These are phyloP conservation scores for Aechmea fasciata DNA, from an alignment of 176 grass and related monocot genomes.

Conservation along the genomic window DNA sequence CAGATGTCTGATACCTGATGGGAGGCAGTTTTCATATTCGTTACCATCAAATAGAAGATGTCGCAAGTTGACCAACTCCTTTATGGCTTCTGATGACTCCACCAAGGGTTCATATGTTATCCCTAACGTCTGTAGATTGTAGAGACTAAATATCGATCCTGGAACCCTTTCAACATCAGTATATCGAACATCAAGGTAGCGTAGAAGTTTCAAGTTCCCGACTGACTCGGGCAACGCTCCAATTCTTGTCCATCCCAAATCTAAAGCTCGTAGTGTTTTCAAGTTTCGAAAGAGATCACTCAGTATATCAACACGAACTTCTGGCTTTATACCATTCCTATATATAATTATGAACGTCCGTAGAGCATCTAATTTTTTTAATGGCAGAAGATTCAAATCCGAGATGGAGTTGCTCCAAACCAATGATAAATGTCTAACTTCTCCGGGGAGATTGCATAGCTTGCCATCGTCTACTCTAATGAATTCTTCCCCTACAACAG, in stretches of 20 bases:
- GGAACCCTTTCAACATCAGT: constrained; percentile 25
- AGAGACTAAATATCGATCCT: constrained; percentile 20
- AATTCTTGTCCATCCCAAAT: constrained; percentile 26
- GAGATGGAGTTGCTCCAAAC: constrained; percentile 7
- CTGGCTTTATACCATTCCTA: not conserved
- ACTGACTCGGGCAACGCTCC: constrained; percentile 28
- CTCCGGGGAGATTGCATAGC: constrained; percentile 6
- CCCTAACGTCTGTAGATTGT: constrained; percentile 33
- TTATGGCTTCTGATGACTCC: constrained; percentile 21
- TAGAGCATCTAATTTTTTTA: not conserved
- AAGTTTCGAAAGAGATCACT: constrained; percentile 17
- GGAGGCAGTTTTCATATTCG: no score
- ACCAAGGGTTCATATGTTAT: constrained; percentile 20
- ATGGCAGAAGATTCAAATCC: not conserved
- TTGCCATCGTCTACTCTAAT: constrained; percentile 11
- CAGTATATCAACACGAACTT: constrained; percentile 7
- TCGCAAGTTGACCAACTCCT: constrained; percentile 18
- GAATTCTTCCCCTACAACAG: constrained; percentile 15
- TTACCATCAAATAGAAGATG: no score
- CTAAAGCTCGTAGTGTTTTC: constrained; percentile 19
- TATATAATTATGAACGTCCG: constrained; percentile 14
- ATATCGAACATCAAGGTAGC: constrained; percentile 24
- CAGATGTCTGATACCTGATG: constrained; percentile 24
- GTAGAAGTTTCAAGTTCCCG: constrained; percentile 7
- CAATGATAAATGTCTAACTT: constrained; percentile 26